Conservation (phyloP, 129 eudicot species). For the Calendula officinalis region DNA sequence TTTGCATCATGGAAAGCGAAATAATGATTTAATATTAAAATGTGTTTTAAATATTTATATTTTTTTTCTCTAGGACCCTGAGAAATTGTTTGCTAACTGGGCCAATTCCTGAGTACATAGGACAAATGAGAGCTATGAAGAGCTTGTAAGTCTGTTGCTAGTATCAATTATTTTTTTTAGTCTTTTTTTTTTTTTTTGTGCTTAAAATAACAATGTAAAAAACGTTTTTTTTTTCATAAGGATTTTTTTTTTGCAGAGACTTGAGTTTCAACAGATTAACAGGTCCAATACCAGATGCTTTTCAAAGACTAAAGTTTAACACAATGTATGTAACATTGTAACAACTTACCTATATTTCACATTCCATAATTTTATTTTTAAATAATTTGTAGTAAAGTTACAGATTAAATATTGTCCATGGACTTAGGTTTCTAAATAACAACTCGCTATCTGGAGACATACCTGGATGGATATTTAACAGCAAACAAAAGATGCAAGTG, state of each 20-base stretch:
- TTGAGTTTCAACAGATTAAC: slow-evolving; percentile 64
- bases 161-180: no score
- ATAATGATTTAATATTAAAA: slow-evolving; percentile 3
- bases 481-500: slow-evolving; percentile 40
- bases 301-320: slow-evolving; percentile 21
- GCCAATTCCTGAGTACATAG: slow-evolving; percentile 56
- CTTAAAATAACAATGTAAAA: background rate
- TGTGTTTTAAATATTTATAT: background rate
- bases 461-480: slow-evolving; percentile 43
- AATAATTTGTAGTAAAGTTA: background rate
- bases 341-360: background rate
- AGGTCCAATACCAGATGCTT: slow-evolving; percentile 45
- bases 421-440: slow-evolving; percentile 53
- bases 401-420: slow-evolving; percentile 9
- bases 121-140: slow-evolving; percentile 26
- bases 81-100: slow-evolving; percentile 71
- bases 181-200: background rate
- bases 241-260: slow-evolving; percentile 49
- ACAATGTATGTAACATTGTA: slow-evolving; percentile 41
- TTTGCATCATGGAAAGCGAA: background rate
- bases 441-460: slow-evolving; percentile 61
- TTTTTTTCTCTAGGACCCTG: slow-evolving; percentile 46
- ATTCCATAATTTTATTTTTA: background rate
- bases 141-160: slow-evolving; percentile 40
- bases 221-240: background rate